These are phyloP conservation scores for Aspergillus intermedius DNA, from an alignment of 2,329 filamentous ascomycete genomes.

Conservation along the genomic window DNA sequence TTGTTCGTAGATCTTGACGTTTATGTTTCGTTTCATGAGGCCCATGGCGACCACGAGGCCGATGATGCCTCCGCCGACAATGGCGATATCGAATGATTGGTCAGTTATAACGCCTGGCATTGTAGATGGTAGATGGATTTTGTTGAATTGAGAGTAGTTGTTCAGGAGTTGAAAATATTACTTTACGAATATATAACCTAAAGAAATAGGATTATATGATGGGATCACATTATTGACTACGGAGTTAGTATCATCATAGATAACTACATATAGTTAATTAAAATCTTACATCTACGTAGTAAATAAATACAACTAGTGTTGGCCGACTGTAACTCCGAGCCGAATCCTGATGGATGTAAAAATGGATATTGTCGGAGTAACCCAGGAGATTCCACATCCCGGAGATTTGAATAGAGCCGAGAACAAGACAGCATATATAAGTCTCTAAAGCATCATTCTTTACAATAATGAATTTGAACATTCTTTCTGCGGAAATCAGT, in stretches of 20 bases:
- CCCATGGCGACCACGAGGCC: slow-evolving; percentile 21
- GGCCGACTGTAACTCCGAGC: not conserved
- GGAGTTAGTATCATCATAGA: not conserved
- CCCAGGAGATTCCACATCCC: too few relatives aligned
- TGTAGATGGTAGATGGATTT: not conserved
- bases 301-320: not conserved
- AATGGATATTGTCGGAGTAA: not conserved
- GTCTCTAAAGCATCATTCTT: too few relatives aligned
- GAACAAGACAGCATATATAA: too few relatives aligned
- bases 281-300: not conserved
- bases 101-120: not conserved
- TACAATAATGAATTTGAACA: too few relatives aligned
- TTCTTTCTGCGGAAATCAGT: too few relatives aligned
- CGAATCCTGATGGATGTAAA: not conserved
- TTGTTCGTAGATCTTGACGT: slow-evolving; percentile 23
- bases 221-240: not conserved
- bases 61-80: slow-evolving; percentile 25
- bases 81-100: slow-evolving; percentile 20
- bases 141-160: not conserved
- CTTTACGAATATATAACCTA: not conserved
- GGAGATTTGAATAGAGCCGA: too few relatives aligned
- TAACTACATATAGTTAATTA: not conserved
- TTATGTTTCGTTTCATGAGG: slow-evolving; percentile 13
- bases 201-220: not conserved
- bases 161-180: not conserved